Conservation (phyloP, 1,284 basidiomycete species). For the Microbotryum silenes-acaulis region DNA sequence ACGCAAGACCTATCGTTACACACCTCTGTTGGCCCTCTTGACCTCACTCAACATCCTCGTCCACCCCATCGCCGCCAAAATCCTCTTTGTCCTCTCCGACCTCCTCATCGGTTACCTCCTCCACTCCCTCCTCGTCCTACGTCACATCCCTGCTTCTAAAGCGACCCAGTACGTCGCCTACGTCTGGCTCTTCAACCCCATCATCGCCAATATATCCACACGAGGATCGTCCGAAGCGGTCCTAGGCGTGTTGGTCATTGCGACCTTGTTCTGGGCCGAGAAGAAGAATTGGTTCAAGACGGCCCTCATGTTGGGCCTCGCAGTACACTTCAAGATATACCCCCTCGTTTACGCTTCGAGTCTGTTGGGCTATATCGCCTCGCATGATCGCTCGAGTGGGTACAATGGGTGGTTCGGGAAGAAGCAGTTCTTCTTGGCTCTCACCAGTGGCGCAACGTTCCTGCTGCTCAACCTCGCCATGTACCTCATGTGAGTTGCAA, state of each 20-base stretch:
- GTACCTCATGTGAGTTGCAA: conserved; percentile 62
- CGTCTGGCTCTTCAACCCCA: conserved; percentile 80
- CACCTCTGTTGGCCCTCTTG: conserved; percentile 77
- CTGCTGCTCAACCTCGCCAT: conserved; percentile 56
- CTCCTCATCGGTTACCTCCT: conserved; percentile 73
- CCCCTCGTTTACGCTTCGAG: conserved; percentile 81
- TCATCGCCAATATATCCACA: conserved; percentile 93
- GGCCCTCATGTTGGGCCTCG: conserved; percentile 65
- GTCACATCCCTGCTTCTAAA: not conserved
- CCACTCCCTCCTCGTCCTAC: conserved; percentile 51
- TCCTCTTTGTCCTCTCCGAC: conserved; percentile 78
- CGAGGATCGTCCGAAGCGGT: conserved; percentile 90
- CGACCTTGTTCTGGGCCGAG: conserved; percentile 55
- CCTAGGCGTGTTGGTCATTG: conserved; percentile 69
- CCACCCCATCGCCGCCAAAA: conserved; percentile 79
- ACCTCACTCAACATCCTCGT: conserved; percentile 71
- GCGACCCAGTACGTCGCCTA: conserved; percentile 42
- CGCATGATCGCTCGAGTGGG: not conserved
- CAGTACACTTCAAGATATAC: conserved; percentile 91
- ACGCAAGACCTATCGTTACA: conserved; percentile 94
- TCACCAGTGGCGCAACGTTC: conserved; percentile 63
- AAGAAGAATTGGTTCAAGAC: conserved; percentile 45
- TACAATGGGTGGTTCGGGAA: conserved; percentile 43
- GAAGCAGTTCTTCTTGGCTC: conserved; percentile 49
- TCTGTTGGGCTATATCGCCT: conserved; percentile 49